Evolutionary conservation across 2,329 filamentous ascomycete species (phyloP).

Genomic region (Magnaporthales sp.): DNA sequence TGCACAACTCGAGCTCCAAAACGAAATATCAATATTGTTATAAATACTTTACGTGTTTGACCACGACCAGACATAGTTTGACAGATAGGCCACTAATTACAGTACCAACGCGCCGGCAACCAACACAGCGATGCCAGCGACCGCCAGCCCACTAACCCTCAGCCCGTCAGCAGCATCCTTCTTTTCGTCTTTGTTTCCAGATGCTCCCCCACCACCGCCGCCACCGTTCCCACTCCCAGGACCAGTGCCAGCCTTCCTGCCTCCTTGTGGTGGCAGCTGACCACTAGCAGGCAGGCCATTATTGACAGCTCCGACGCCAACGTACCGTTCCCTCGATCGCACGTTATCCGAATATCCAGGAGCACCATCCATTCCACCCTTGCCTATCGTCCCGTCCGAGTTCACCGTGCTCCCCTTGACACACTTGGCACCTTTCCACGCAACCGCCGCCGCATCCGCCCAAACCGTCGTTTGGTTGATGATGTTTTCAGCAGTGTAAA

Average conservation of each 20-base stretch:
- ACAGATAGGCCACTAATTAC: no score
- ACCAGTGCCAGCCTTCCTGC: neutral
- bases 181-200: neutral
- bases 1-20: no score
- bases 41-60: no score
- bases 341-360: neutral
- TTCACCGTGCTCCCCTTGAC: conserved; percentile 3
- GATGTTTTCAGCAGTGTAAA: conserved; percentile 39
- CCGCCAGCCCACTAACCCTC: neutral
- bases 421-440: conserved; percentile 14
- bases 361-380: neutral
- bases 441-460: conserved; percentile 32
- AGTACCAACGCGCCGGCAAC: neutral
- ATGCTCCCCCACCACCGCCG: neutral
- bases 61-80: no score
- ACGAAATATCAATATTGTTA: no score
- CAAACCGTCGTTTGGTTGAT: conserved; percentile 35
- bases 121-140: neutral
- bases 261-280: neutral
- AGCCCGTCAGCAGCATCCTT: neutral
- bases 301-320: conserved; percentile 14
- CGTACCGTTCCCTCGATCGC: conserved; percentile 1
- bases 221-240: neutral
- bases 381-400: neutral
- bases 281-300: conserved; percentile 13